Evolutionary conservation across 805 yeast genomes (phyloP).

Genomic region (Candida verbasci): DNA sequence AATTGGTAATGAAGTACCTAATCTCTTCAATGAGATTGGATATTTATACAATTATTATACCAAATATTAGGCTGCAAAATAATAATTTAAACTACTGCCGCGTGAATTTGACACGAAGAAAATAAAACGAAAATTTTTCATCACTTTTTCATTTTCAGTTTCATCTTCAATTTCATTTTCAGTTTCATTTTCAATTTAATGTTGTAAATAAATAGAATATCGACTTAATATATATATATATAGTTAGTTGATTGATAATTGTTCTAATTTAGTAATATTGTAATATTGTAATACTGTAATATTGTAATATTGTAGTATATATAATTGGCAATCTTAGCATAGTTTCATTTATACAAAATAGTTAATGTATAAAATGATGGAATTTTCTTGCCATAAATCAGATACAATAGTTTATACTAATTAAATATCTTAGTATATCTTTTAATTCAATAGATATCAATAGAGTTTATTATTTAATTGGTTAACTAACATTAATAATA

Average conservation of each 20-base stretch:
- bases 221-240: constrained; percentile 1
- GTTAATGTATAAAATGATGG: constrained; percentile 40
- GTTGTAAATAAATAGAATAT: too few species aligned
- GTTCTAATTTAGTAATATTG: too few species aligned
- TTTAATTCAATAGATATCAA: constrained; percentile 7
- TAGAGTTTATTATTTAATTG: constrained; percentile 16
- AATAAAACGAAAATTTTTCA: constrained; percentile 1
- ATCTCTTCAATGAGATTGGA: constrained; percentile 30
- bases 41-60: constrained; percentile 8
- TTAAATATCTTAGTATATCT: constrained; percentile 17
- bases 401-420: constrained; percentile 16
- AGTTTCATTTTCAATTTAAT: neutral
- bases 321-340: constrained; percentile 40
- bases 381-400: constrained; percentile 38
- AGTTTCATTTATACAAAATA: constrained; percentile 36
- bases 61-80: too few species aligned
- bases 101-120: neutral
- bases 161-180: neutral
- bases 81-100: neutral
- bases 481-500: constrained; percentile 16
- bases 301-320: too few species aligned
- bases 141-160: neutral
- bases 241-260: neutral
- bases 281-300: too few species aligned
- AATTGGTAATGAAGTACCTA: constrained; percentile 26